A percentile compares a stretch with the other conserved stretches of the same genome.
Conservation (phyloP, 805 yeast genomes). For the Candida nitratophila region DNA sequence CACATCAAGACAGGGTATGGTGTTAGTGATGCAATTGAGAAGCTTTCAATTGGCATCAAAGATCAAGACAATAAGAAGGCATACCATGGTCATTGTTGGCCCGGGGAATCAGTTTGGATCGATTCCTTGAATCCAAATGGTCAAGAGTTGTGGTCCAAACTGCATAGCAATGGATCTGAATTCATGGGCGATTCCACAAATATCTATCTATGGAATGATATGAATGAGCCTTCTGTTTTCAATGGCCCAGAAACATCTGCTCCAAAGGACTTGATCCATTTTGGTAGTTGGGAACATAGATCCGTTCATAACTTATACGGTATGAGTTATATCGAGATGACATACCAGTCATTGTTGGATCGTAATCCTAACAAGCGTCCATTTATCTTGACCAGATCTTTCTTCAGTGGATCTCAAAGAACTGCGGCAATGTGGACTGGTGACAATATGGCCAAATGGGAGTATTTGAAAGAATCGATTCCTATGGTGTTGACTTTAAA, state of each 20-base stretch:
- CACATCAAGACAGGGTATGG: slow-evolving; percentile 71
- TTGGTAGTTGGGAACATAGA: slow-evolving; percentile 82
- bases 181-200: slow-evolving; percentile 51
- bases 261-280: slow-evolving; percentile 74
- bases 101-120: slow-evolving; percentile 92
- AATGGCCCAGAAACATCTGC: slow-evolving; percentile 92
- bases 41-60: slow-evolving; percentile 36
- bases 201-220: slow-evolving; percentile 90
- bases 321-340: slow-evolving; percentile 69
- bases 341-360: slow-evolving; percentile 54
- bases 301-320: slow-evolving; percentile 88
- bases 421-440: slow-evolving; percentile 97
- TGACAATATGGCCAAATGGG: slow-evolving; percentile 93
- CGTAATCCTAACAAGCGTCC: slow-evolving; percentile 62
- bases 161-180: slow-evolving; percentile 38
- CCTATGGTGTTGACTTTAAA: slow-evolving; percentile 86
- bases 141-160: slow-evolving; percentile 48
- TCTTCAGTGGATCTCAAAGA: slow-evolving; percentile 86
- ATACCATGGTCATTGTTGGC: slow-evolving; percentile 93
- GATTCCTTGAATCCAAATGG: slow-evolving; percentile 71
- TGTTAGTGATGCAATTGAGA: slow-evolving; percentile 47
- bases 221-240: slow-evolving; percentile 96
- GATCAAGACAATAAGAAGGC: slow-evolving; percentile 35
- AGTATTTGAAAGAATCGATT: slow-evolving; percentile 65
- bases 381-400: slow-evolving; percentile 80